Percentiles rank a stretch among this genome's conserved stretches.
These are phyloP conservation scores for Fusarium mangiferae DNA, from an alignment of 2,329 filamentous ascomycete genomes.

Conservation along the genomic window DNA sequence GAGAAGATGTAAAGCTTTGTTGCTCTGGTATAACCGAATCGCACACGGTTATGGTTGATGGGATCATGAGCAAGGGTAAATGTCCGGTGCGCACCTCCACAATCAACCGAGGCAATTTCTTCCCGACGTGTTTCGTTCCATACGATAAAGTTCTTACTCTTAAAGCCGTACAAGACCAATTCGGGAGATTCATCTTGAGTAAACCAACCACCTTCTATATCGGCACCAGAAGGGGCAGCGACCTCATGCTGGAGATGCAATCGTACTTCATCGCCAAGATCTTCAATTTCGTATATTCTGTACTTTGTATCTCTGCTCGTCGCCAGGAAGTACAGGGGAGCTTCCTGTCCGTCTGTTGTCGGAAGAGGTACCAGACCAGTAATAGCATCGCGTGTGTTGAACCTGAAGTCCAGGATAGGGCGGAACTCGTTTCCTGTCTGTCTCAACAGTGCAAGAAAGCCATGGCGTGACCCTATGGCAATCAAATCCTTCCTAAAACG, in stretches of 20 bases:
- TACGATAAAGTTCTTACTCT: conserved; percentile 79
- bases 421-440: conserved; percentile 43
- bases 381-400: conserved; percentile 69
- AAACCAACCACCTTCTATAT: conserved; percentile 79
- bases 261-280: conserved; percentile 22
- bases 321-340: conserved; percentile 67
- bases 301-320: conserved; percentile 83
- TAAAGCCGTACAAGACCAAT: conserved; percentile 83
- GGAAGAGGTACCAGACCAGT: conserved; percentile 69
- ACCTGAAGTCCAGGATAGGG: conserved; percentile 49
- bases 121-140: conserved; percentile 80
- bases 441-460: conserved; percentile 55
- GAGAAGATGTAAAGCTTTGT: conserved; percentile 62
- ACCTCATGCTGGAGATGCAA: conserved; percentile 73
- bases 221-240: conserved; percentile 75
- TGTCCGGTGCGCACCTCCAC: conserved; percentile 84
- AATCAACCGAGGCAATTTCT: conserved; percentile 78
- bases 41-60: conserved; percentile 48
- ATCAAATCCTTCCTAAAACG: conserved; percentile 56
- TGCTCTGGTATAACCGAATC: conserved; percentile 81
- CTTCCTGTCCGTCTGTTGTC: conserved; percentile 21
- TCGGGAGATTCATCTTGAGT: conserved; percentile 53
- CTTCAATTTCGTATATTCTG: conserved; percentile 66
- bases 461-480: conserved; percentile 63
- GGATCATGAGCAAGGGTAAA: conserved; percentile 65